phyloP scores from a whole-genome alignment of 2,329 filamentous ascomycete genomes.

The Alternaria rosae region DNA sequence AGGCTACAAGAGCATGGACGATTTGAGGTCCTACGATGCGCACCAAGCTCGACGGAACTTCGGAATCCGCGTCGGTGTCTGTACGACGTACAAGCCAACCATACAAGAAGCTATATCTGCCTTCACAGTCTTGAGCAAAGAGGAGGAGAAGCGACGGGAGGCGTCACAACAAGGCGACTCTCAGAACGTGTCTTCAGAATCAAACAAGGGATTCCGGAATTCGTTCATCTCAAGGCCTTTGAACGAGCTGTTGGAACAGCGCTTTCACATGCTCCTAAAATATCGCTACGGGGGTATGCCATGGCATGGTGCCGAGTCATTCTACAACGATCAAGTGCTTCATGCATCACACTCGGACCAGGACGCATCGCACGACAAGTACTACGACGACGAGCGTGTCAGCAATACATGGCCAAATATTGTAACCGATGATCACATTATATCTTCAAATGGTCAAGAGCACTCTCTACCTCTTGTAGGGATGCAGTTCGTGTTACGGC shows the following conservation, averaged over 20 bases:
- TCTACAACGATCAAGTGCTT: constrained; percentile 58
- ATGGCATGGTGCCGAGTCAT: constrained; percentile 74
- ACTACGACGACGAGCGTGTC: constrained; percentile 46
- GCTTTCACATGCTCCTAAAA: constrained; percentile 69
- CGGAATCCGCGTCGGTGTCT: constrained; percentile 74
- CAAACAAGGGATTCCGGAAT: constrained; percentile 56
- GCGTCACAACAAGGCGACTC: constrained; percentile 27
- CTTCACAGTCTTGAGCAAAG: constrained; percentile 55
- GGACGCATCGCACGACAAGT: constrained; percentile 49
- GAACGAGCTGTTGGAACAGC: constrained; percentile 70
- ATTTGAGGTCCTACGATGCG: constrained; percentile 56
- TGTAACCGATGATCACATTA: constrained; percentile 61
- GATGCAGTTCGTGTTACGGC: constrained; percentile 79
- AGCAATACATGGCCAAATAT: constrained; percentile 53
- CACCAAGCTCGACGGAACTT: constrained; percentile 48
- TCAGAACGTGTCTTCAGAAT: constrained; percentile 17
- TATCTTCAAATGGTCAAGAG: constrained; percentile 35
- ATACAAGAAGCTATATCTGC: constrained; percentile 60
- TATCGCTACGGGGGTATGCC: constrained; percentile 63
- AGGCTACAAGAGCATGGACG: constrained; percentile 68
- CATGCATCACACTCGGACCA: constrained; percentile 37
- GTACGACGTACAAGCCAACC: constrained; percentile 75
- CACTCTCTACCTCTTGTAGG: constrained; percentile 64
- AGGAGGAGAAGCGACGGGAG: constrained; percentile 38
- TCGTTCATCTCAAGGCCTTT: constrained; percentile 77